Conservation (phyloP, 129 eudicot species). For the Flaveria robusta region DNA sequence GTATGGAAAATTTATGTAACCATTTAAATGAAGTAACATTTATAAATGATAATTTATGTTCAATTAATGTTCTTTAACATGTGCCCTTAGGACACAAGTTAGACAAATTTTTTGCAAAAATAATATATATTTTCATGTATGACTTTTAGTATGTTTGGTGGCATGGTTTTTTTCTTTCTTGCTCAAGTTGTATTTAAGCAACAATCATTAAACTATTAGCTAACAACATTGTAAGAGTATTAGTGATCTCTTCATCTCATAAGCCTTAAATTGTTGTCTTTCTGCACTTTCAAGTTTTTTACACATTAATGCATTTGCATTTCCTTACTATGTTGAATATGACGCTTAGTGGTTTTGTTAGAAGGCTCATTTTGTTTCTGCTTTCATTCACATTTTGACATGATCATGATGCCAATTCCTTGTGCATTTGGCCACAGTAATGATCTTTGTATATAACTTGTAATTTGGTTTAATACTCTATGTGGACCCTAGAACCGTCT, state of each 20-base stretch:
- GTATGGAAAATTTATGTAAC: not conserved
- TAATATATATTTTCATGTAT: not conserved
- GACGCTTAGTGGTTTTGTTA: constrained; percentile 20
- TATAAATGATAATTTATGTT: not conserved
- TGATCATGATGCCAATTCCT: not conserved
- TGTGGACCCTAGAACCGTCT: constrained; percentile 64
- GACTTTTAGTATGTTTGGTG: not conserved
- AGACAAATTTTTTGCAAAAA: not conserved
- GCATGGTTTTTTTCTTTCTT: not conserved
- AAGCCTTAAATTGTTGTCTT: not conserved
- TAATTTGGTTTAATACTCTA: constrained; percentile 21
- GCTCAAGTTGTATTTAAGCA: constrained; percentile 1
- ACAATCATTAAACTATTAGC: constrained; percentile 5
- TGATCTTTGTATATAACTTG: not conserved
- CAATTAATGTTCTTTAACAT: not conserved
- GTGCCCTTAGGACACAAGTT: not conserved
- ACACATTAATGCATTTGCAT: no score
- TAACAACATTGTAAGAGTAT: not conserved
- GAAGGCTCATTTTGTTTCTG: constrained; percentile 1
- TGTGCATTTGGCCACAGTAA: not conserved
- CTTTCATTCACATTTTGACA: constrained; percentile 19
- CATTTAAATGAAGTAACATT: not conserved
- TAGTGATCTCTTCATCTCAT: not conserved
- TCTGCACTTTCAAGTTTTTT: not conserved
- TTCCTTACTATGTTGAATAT: constrained; percentile 4